Evolutionary conservation across 2,329 filamentous ascomycete species (phyloP).

Genomic region (Alternaria arborescens): DNA sequence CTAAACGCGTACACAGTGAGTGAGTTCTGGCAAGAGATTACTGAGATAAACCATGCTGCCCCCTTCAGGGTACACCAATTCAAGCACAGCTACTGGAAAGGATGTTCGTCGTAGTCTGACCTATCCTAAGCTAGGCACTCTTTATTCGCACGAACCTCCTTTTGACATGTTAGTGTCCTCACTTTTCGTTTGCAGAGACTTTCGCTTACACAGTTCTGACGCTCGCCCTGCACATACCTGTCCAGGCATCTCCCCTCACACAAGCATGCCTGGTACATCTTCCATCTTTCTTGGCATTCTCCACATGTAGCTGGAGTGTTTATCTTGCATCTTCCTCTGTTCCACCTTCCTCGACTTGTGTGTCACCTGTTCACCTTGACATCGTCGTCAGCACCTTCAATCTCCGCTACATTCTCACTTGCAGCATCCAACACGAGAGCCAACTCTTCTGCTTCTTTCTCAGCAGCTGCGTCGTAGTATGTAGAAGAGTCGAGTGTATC

Average conservation of each 20-base stretch:
- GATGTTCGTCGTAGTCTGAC: background rate
- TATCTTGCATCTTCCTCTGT: background rate
- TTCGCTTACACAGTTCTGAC: background rate
- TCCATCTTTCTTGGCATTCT: background rate
- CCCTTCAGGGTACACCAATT: background rate
- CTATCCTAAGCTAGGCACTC: background rate
- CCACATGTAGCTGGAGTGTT: background rate
- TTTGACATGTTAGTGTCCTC: background rate
- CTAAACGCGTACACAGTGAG: background rate
- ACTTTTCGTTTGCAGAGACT: fast-evolving
- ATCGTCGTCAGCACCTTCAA: background rate
- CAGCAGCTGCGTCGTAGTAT: background rate
- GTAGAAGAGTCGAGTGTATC: background rate
- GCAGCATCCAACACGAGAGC: background rate
- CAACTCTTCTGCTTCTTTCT: slow-evolving; percentile 1
- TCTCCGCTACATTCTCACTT: background rate
- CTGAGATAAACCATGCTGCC: background rate
- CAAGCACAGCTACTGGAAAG: background rate
- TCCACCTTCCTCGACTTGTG: background rate
- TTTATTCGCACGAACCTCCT: background rate
- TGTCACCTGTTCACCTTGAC: background rate
- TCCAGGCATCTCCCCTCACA: background rate
- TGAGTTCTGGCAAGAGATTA: background rate
- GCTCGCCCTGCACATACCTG: background rate
- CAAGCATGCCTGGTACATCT: background rate